Percentiles rank a stretch among this genome's conserved stretches.
phyloP scores from a whole-genome alignment of 208 protist genomes.

The Leptomonas seymouri region DNA sequence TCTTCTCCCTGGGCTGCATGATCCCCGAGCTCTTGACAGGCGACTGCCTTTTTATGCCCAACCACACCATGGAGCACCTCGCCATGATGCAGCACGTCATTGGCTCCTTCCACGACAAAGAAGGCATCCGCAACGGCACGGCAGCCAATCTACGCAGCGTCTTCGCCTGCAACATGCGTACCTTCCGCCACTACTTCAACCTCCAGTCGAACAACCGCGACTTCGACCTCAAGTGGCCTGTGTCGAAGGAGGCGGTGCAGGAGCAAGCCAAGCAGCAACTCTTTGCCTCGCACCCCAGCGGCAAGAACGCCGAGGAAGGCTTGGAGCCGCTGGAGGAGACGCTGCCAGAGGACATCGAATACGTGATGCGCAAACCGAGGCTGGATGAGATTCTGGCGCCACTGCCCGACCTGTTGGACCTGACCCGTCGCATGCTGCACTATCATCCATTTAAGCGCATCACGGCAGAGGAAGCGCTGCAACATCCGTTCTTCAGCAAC shows the following conservation, averaged over 20 bases:
- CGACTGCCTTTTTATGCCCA: conserved; percentile 75
- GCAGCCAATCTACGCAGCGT: conserved; percentile 33
- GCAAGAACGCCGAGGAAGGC: conserved; percentile 31
- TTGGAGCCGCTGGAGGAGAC: conserved; percentile 40
- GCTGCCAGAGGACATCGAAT: conserved; percentile 46
- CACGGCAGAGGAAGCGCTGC: conserved; percentile 86
- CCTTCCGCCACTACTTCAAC: conserved; percentile 65
- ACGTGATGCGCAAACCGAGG: conserved; percentile 58
- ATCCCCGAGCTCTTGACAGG: conserved; percentile 80
- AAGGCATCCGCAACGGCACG: conserved; percentile 27
- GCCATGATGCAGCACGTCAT: conserved; percentile 79
- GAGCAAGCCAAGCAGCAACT: conserved; percentile 34
- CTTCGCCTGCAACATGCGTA: conserved; percentile 55
- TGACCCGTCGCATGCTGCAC: conserved; percentile 70
- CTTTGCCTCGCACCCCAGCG: conserved; percentile 18
- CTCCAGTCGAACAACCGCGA: conserved; percentile 38
- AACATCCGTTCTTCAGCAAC: conserved; percentile 77
- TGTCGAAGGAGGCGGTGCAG: conserved; percentile 36
- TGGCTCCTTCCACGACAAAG: conserved; percentile 45
- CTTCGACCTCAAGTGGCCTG: conserved; percentile 55
- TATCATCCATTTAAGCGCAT: conserved; percentile 92
- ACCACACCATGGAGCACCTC: conserved; percentile 79
- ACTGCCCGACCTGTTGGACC: conserved; percentile 58
- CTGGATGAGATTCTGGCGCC: conserved; percentile 61
- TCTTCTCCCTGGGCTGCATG: conserved; percentile 87